phyloP scores from a whole-genome alignment of 2,329 filamentous ascomycete species.

The Claviceps sorghi region DNA sequence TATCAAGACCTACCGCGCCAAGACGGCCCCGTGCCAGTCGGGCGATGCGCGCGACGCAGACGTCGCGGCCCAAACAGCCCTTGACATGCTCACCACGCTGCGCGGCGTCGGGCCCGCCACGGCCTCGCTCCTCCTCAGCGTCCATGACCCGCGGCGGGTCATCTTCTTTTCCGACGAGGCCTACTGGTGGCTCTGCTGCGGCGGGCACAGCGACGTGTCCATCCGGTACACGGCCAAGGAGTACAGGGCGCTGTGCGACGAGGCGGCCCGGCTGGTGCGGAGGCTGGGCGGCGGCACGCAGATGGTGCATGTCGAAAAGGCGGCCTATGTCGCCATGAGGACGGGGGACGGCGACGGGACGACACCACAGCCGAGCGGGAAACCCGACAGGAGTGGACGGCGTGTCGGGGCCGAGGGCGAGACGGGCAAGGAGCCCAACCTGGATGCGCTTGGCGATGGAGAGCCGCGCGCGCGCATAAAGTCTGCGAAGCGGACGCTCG shows the following conservation, averaged over 20 bases:
- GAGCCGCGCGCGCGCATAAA: background rate
- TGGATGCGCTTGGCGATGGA: background rate
- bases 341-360: too few relatives aligned
- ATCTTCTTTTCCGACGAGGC: constrained; percentile 74
- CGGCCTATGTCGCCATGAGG: constrained; percentile 53
- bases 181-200: constrained; percentile 53
- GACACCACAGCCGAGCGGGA: too few relatives aligned
- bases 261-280: constrained; percentile 26
- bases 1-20: constrained; percentile 29
- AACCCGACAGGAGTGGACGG: background rate
- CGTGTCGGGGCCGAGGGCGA: background rate
- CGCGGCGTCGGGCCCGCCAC: constrained; percentile 68
- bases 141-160: constrained; percentile 41
- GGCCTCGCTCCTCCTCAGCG: constrained; percentile 56
- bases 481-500: background rate
- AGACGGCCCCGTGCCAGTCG: too few relatives aligned
- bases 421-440: background rate
- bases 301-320: constrained; percentile 53
- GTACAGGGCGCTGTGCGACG: constrained; percentile 41
- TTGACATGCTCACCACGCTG: constrained; percentile 44
- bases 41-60: too few relatives aligned
- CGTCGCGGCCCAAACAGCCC: constrained; percentile 25
- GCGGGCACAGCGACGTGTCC: constrained; percentile 26
- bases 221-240: constrained; percentile 60
- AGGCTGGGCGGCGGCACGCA: constrained; percentile 31